These are phyloP conservation scores for Boletus pseudopeckii DNA, from an alignment of 768 basidiomycete species.

Conservation along the genomic window DNA sequence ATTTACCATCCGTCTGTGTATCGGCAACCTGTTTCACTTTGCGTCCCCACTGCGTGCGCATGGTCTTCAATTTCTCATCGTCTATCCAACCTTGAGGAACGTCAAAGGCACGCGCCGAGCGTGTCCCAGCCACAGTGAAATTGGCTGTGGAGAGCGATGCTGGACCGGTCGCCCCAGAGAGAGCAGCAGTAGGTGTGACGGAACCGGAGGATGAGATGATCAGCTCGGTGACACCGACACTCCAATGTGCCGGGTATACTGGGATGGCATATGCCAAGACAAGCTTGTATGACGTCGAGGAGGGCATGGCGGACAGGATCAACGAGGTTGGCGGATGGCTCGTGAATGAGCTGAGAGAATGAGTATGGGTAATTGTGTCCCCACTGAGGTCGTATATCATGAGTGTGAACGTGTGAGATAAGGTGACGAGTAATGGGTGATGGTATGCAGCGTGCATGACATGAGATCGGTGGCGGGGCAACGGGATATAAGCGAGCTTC, in stretches of 20 bases:
- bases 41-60: constrained; percentile 77
- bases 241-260: constrained; percentile 81
- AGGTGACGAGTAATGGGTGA: constrained; percentile 71
- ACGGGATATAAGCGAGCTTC: constrained; percentile 48
- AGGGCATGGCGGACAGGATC: constrained; percentile 62
- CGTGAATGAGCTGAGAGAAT: constrained; percentile 73
- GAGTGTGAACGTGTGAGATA: constrained; percentile 64
- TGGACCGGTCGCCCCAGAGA: constrained; percentile 7
- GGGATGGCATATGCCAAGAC: constrained; percentile 72
- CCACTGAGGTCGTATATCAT: constrained; percentile 69
- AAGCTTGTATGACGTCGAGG: constrained; percentile 61
- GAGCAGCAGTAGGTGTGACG: constrained; percentile 3
- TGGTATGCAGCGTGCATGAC: constrained; percentile 71
- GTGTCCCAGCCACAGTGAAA: constrained; percentile 53
- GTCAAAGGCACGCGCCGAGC: constrained; percentile 67
- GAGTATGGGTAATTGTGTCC: constrained; percentile 49
- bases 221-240: constrained; percentile 72
- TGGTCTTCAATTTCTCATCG: constrained; percentile 52
- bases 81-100: constrained; percentile 72
- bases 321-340: constrained; percentile 77
- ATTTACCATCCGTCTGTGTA: constrained; percentile 82
- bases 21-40: constrained; percentile 69
- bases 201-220: constrained; percentile 46
- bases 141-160: constrained; percentile 24
- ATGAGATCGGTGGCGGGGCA: constrained; percentile 38